Evolutionary conservation across 2,329 filamentous ascomycete genomes (phyloP), one percentile per base, ranked within the genome.

Genomic region (Lasiodiplodia sp.): DNA sequence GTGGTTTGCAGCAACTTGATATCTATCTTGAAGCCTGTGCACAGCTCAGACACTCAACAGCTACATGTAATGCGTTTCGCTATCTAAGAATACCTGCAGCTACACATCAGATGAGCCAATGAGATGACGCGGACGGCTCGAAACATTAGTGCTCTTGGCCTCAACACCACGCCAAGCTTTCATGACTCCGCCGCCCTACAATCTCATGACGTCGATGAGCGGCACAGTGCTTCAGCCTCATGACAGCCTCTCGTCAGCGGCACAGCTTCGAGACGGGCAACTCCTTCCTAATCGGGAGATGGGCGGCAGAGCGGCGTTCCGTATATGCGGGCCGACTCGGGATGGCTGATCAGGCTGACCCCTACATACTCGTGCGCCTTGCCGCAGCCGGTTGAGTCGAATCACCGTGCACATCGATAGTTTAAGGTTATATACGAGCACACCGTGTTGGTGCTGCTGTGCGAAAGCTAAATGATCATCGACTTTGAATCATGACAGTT

Each of bases 141-240:
- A 38, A 57, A 55, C 31, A 21, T 57, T 57, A 40, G 55, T 21
- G 55, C 25, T 57, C 55, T 57, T 57, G 55, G 55, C 55, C 31
- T 57, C 31, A 38, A 38, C 31, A 38, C 31, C 31, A 57, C 28
- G 55, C 55, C 55, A 57, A 57, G 55, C n/a, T 21, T 12, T n/a
- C 16, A 21, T 21, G 28, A 57, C 31, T 37, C 21, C 37, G 28
- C 4, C 28, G 28, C 28, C 28, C 28, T 28, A 28, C 28, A 28
- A 28, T 28, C 18, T 12, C 25, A 23, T 21, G 34, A 38, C 31
- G 18, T 34, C 18, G 31, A 6, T 21, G 21, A n/a, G 38, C 34
- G 31, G 31, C 11, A 18, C 28, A n/a, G n/a, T n/a, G 8, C 16
- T 57, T 57, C 31, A 37, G 34, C 31, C 55, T 37, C 55, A 23